Conservation (phyloP, 768 basidiomycete species). For the Russula virescens region DNA sequence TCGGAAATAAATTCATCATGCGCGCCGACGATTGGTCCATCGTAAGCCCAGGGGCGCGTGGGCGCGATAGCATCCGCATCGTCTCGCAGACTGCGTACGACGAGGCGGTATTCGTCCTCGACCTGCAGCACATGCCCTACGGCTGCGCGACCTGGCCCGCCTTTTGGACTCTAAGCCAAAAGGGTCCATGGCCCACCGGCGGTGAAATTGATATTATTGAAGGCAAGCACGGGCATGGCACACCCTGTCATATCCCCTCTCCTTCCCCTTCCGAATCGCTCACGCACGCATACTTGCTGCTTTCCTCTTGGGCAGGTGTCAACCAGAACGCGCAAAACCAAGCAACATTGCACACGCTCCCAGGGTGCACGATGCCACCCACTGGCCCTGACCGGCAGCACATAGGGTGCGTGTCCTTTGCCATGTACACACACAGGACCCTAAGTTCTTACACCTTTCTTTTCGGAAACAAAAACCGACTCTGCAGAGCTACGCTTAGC, state of each 20-base stretch:
- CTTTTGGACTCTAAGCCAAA: constrained; percentile 50
- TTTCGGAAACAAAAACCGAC: too few relatives aligned
- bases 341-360: constrained; percentile 49
- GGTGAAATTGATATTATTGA: constrained; percentile 61
- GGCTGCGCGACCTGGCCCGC: constrained; percentile 62
- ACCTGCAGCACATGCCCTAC: constrained; percentile 54
- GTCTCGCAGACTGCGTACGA: constrained; percentile 39
- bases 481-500: constrained; percentile 35
- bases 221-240: constrained; percentile 30
- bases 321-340: constrained; percentile 43
- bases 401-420: constrained; percentile 37
- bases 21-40: constrained; percentile 42
- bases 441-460: neutral
- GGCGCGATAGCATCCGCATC: constrained; percentile 56
- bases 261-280: neutral
- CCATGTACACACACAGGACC: neutral
- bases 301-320: constrained; percentile 35
- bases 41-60: constrained; percentile 37
- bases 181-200: constrained; percentile 54
- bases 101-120: constrained; percentile 46
- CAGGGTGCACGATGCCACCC: constrained; percentile 42
- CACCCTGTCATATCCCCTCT: neutral
- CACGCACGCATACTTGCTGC: neutral
- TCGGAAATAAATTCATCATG: constrained; percentile 48
- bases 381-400: constrained; percentile 30